phyloP scores from a whole-genome alignment of 108 stramenopile species.

The Craspedostauros australis region DNA sequence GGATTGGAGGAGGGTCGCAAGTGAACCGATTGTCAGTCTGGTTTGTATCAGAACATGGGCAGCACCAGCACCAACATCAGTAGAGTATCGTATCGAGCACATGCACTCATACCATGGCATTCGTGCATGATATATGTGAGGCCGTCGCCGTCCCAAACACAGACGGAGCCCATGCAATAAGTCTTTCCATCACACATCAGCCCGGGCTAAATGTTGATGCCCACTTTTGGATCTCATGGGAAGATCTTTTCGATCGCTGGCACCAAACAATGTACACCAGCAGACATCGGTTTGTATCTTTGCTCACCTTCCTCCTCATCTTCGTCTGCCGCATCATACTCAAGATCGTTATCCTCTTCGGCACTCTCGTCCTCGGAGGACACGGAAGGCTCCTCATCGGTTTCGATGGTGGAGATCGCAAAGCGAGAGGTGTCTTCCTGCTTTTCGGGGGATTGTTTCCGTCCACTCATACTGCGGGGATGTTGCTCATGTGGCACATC shows the following conservation, averaged over 20 bases:
- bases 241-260: too few relatives aligned
- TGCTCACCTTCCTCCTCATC: constrained; percentile 40
- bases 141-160: neutral
- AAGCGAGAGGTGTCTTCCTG: constrained; percentile 6
- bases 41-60: too few relatives aligned
- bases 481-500: constrained; percentile 4
- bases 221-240: too few relatives aligned
- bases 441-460: constrained; percentile 26
- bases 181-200: too few relatives aligned
- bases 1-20: too few relatives aligned
- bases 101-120: too few relatives aligned
- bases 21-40: too few relatives aligned
- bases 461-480: constrained; percentile 40
- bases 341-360: constrained; percentile 28
- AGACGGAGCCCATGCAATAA: neutral
- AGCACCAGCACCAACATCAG: too few relatives aligned
- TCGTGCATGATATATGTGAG: constrained; percentile 1
- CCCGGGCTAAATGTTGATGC: too few relatives aligned
- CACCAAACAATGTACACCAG: too few relatives aligned
- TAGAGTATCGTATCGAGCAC: too few relatives aligned
- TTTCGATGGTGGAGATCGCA: constrained; percentile 19
- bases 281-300: too few relatives aligned
- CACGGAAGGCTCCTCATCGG: constrained; percentile 11
- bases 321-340: constrained; percentile 31
- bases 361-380: constrained; percentile 13